Percentiles rank a stretch among this genome's conserved stretches.
Evolutionary conservation across 805 yeast species (phyloP).

Genomic region (Ogataea glucozyma): DNA sequence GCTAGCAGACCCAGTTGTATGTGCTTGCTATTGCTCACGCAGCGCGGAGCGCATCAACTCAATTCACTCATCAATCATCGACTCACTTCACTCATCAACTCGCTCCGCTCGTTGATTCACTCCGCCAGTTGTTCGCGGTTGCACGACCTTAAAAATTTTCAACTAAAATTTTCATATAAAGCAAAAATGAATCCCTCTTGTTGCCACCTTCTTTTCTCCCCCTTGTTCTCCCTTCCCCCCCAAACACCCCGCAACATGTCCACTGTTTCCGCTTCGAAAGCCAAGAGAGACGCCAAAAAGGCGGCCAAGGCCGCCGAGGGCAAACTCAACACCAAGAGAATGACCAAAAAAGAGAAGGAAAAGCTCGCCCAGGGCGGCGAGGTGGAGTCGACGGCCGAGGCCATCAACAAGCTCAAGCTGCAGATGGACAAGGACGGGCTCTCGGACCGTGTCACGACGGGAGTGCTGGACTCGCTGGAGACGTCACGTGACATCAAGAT

Average conservation of each 20-base stretch:
- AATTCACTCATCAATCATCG: too few species aligned
- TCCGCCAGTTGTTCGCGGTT: not conserved
- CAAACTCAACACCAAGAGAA: constrained; percentile 60
- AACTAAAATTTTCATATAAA: constrained; percentile 3
- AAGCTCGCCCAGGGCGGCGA: constrained; percentile 48
- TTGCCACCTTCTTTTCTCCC: not conserved
- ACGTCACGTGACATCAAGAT: constrained; percentile 94
- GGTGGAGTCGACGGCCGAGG: constrained; percentile 65
- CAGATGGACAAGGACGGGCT: constrained; percentile 93
- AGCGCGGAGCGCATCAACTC: not conserved
- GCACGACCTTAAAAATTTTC: constrained; percentile 25
- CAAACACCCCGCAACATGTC: constrained; percentile 34
- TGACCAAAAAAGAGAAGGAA: constrained; percentile 54
- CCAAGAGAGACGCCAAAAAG: constrained; percentile 97
- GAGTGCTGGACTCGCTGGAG: constrained; percentile 85
- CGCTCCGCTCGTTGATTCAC: not conserved
- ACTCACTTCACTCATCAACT: not conserved
- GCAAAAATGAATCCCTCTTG: not conserved
- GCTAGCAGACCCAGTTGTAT: too few species aligned
- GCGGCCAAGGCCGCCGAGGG: constrained; percentile 89
- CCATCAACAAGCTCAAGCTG: constrained; percentile 81
- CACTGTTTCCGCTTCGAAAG: constrained; percentile 83
- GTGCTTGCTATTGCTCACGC: too few species aligned
- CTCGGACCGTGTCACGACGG: constrained; percentile 96
- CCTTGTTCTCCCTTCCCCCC: not conserved